These are phyloP conservation scores for Hyaloscypha variabilis DNA, from an alignment of 495 filamentous ascomycete species.

Conservation along the genomic window DNA sequence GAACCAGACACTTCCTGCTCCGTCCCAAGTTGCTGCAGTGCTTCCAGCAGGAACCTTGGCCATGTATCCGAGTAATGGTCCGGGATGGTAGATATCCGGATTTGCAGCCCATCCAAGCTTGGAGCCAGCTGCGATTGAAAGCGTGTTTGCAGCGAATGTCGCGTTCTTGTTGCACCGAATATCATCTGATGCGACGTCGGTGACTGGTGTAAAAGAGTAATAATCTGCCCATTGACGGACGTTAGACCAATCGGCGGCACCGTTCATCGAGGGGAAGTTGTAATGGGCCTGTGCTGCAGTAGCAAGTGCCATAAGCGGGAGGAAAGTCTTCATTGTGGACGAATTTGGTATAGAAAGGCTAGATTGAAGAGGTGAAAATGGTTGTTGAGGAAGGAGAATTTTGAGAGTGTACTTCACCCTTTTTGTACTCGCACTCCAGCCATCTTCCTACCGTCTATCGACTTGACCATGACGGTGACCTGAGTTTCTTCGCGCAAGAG, in stretches of 20 bases:
- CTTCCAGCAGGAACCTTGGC: constrained; percentile 54
- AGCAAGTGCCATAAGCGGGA: constrained; percentile 8
- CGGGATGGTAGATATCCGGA: constrained; percentile 61
- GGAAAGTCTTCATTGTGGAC: constrained; percentile 8
- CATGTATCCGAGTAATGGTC: constrained; percentile 59
- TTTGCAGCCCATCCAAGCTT: constrained; percentile 52
- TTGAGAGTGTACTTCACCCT: no score
- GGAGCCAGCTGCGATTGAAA: constrained; percentile 52
- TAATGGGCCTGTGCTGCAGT: constrained; percentile 15
- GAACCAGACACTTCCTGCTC: constrained; percentile 59
- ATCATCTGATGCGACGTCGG: constrained; percentile 50
- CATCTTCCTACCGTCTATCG: no score
- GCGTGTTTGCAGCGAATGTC: constrained; percentile 38
- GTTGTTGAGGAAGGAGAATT: no score
- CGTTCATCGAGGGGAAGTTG: constrained; percentile 18
- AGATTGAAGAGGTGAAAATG: no score
- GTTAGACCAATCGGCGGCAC: constrained; percentile 28
- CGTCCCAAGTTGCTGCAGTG: constrained; percentile 46
- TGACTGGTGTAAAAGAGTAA: constrained; percentile 42
- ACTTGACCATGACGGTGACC: no score
- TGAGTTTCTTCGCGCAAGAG: no score
- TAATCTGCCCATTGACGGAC: constrained; percentile 39
- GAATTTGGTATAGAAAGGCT: no score
- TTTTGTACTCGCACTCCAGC: no score
- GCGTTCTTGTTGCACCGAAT: constrained; percentile 60